A percentile compares a stretch with the other conserved stretches of the same genome.
These are phyloP conservation scores for Thelephora ganbajun DNA, from an alignment of 768 basidiomycete species.

Conservation along the genomic window DNA sequence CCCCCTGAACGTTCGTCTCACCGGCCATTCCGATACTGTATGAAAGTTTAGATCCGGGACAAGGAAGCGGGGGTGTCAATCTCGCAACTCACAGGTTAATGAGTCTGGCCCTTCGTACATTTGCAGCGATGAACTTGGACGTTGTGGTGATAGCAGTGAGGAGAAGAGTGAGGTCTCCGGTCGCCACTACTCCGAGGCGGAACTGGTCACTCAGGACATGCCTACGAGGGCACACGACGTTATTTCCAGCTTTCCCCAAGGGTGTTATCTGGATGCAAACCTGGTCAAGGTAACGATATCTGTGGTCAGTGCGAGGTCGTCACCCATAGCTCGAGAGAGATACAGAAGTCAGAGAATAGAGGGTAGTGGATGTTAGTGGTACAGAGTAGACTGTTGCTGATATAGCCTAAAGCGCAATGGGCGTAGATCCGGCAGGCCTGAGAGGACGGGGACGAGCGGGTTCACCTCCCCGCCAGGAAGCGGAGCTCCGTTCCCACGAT, in stretches of 20 bases:
- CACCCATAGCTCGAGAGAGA: no score
- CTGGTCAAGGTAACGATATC: conserved; percentile 90
- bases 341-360: no score
- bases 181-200: conserved; percentile 67
- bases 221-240: conserved; percentile 21
- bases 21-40: conserved; percentile 93
- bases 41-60: not conserved
- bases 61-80: not conserved
- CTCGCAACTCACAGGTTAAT: conserved; percentile 75
- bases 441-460: no score
- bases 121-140: conserved; percentile 95
- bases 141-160: conserved; percentile 93
- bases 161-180: conserved; percentile 88
- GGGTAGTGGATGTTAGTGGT: no score
- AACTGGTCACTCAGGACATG: conserved; percentile 84
- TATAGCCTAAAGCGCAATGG: no score
- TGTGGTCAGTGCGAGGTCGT: conserved; percentile 18
- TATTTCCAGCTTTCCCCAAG: conserved; percentile 1
- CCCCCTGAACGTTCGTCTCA: conserved; percentile 92
- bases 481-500: not conserved
- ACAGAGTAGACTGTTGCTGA: no score
- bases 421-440: no score
- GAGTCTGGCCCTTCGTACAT: conserved; percentile 90
- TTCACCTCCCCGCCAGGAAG: not conserved
- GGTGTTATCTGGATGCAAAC: conserved; percentile 25